Base-by-base conservation (phyloP, 169 alveolate species). In the Plasmodium ovale region DNA sequence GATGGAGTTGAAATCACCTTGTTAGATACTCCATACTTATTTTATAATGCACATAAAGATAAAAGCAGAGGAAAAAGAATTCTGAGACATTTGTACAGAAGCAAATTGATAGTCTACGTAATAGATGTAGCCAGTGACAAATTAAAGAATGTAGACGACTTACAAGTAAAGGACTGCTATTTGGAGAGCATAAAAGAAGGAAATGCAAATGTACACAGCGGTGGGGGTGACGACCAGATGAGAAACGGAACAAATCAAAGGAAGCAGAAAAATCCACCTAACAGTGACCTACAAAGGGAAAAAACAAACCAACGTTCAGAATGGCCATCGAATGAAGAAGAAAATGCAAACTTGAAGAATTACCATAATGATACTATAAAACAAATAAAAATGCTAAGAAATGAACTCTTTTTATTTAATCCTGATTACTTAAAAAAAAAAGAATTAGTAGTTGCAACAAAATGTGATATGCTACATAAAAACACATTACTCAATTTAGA, bases 401-500 rank as follows among this genome's bases (percentile, higher is more conserved):
- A 82, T 65, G 90, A 82, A 65, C 59, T 82, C n/a, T 82, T 82
- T 39, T 47, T 82, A 51, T 82, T 49, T 44, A 82, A 82, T 65
- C 90, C 84, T 1, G 90, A 82, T 1, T 82, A 82, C 19, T 65
- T 82, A 82, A 65, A 82, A 47, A 82, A 82, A 65, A 82, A 82
- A 51, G 90, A 82, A 49, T 69, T 82, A 65, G 90, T 94, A 10
- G 84, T 95, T 35, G 93, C 94, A 62, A 95, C 95, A n/a, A 95
- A 92, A 71, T 95, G 97, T 70, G 97, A 95, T 82, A 87, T 87
- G 94, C 33, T 95, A 44, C 97, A 95, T 82, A 93, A 87, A 73
- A 93, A 93, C 25, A 31, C 95, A 3, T 92, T 95, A 42, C 89
- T 87, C 60, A 92, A 95, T 64, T 87, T 95, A 25, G 96, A 95